These are phyloP conservation scores for Pseudotulostoma volvatum DNA, from an alignment of 495 filamentous ascomycete genomes.

Conservation along the genomic window DNA sequence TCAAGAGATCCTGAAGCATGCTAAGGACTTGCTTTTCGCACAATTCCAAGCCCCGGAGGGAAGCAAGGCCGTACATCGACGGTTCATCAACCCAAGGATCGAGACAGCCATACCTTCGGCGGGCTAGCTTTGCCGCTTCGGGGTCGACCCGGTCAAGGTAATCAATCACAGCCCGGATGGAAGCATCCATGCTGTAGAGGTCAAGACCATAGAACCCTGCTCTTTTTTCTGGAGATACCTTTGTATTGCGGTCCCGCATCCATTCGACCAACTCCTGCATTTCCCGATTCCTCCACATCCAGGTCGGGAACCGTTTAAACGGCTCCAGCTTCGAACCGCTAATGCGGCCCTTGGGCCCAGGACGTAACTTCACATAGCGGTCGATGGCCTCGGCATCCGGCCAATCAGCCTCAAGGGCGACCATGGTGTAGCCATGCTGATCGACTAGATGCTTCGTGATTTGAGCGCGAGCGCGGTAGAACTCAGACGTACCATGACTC, in stretches of 20 bases:
- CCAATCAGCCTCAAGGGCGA: slow-evolving; percentile 44
- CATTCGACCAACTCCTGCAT: slow-evolving; percentile 42
- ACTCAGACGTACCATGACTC: slow-evolving; percentile 44
- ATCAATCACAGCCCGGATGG: slow-evolving; percentile 33
- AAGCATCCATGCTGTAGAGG: slow-evolving; percentile 37
- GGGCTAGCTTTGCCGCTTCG: slow-evolving; percentile 27
- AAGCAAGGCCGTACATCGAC: slow-evolving; percentile 33
- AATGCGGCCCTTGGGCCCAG: slow-evolving; percentile 20
- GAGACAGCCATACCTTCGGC: slow-evolving; percentile 30
- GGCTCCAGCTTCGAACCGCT: slow-evolving; percentile 19
- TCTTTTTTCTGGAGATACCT: slow-evolving; percentile 15
- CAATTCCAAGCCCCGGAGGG: slow-evolving; percentile 26
- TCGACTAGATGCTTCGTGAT: slow-evolving; percentile 38
- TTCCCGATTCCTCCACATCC: slow-evolving; percentile 47
- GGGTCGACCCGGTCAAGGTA: slow-evolving; percentile 37
- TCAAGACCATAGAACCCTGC: slow-evolving; percentile 40
- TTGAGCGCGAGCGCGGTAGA: slow-evolving; percentile 37
- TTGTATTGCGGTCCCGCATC: slow-evolving; percentile 31
- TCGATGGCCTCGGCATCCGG: slow-evolving; percentile 41
- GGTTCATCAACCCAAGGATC: slow-evolving; percentile 38
- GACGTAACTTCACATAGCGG: slow-evolving; percentile 36
- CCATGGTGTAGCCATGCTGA: slow-evolving; percentile 37
- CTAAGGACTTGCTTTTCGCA: slow-evolving; percentile 33
- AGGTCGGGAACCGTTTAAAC: slow-evolving; percentile 41
- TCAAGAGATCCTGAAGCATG: slow-evolving; percentile 31